Base-by-base conservation (phyloP, 1,139 yeast species). In the Yamadazyma trypodendri region DNA sequence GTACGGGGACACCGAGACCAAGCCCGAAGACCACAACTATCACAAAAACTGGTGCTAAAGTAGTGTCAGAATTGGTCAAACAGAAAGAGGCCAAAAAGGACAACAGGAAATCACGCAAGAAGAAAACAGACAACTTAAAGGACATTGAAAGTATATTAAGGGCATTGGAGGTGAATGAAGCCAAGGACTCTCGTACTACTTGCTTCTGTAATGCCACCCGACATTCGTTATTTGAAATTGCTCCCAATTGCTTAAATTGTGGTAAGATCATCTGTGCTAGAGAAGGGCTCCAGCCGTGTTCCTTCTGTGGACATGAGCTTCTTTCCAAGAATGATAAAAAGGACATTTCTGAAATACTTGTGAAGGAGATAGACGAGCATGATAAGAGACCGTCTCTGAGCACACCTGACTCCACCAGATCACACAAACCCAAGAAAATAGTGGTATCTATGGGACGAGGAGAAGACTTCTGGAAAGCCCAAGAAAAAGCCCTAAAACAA, bases 161-260 rank as follows among this genome's bases (percentile, higher is more conserved):
- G 37, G 65, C 63, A 14, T 49, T 72, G 34, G 77, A 72, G 42
- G 46, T 67, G 4, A 31, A 12, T 3, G 45, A 43, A 3, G 24
- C 46, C 1, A 40, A 45, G 14, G 46, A 46, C 2, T 46, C 50
- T 2, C 43, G 42, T 22, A 53, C 70, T 20, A 50, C 47, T 5
- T 94, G 99, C 55, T 77, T 83, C 46, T 94, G 99, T 54, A 82
- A 81, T 77, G 92, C 86, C 1, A 79, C 85, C 2, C 68, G 85
- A 41, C 98, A 94, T 55, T 95, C 97, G 2, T 64, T 94, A 30
- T 85, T 88, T 49, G 94, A 86, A 41, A 74, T 86, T 41, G 92
- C 95, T 1, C 98, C 98, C 0, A 94, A 94, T 56, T 94, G 99
- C 53, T 63, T 92, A 31, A 81, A 84, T 41, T 94, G 99, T 60